A percentile compares a stretch with the other conserved stretches of the same genome.
Conservation (phyloP, 805 yeast genomes). For the Candida incommunis region DNA sequence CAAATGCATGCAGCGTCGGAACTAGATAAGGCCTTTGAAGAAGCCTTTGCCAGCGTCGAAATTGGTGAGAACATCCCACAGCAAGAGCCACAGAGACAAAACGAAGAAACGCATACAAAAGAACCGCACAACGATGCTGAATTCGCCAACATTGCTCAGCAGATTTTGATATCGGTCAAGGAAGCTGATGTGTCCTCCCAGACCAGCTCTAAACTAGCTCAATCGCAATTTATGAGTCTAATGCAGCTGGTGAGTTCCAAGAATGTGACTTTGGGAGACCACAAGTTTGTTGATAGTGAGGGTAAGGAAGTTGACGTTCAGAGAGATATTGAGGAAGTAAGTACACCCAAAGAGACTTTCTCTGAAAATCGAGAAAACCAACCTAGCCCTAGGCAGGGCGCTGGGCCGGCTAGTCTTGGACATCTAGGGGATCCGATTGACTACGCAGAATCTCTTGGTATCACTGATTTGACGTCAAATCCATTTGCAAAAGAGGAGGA, state of each 20-base stretch:
- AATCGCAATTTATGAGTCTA: not conserved
- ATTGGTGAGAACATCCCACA: not conserved
- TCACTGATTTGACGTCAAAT: not conserved
- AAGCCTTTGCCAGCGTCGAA: not conserved
- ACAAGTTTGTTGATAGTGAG: not conserved
- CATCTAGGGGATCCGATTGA: not conserved
- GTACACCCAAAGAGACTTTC: not conserved
- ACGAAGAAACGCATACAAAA: not conserved
- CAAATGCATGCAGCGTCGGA: not conserved
- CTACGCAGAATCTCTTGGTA: not conserved
- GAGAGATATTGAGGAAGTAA: not conserved
- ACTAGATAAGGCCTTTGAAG: not conserved
- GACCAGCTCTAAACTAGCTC: not conserved
- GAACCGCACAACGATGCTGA: not conserved
- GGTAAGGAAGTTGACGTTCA: not conserved
- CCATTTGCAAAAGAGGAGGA: not conserved
- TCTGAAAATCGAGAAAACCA: not conserved
- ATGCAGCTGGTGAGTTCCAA: not conserved
- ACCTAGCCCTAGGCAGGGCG: not conserved
- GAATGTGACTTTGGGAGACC: not conserved
- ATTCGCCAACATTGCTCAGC: constrained; percentile 1
- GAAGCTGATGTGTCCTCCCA: not conserved
- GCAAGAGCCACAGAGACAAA: not conserved
- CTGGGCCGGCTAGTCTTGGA: not conserved
- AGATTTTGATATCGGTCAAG: not conserved